Evolutionary conservation across 1,139 yeast species (phyloP).

Genomic region (Saccharomyces hybrid): DNA sequence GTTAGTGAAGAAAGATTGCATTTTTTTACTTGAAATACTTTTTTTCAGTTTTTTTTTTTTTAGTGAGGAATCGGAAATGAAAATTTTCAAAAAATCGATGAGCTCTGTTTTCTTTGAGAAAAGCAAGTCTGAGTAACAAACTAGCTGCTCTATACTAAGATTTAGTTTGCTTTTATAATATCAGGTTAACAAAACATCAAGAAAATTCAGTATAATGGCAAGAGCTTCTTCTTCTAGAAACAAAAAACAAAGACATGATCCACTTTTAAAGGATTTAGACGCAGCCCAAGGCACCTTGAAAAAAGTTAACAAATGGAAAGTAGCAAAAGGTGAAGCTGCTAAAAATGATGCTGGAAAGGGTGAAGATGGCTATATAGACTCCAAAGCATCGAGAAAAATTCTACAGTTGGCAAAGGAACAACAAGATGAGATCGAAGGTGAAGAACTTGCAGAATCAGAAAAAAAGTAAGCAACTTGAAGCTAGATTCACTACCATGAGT

Average conservation of each 20-base stretch:
- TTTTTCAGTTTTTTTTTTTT: background rate
- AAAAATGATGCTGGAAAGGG: constrained; percentile 31
- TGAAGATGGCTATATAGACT: constrained; percentile 58
- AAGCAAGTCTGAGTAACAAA: no score
- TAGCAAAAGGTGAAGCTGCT: constrained; percentile 25
- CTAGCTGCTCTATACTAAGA: background rate
- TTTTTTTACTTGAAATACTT: background rate
- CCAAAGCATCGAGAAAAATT: constrained; percentile 76
- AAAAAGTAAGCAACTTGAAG: constrained; percentile 18
- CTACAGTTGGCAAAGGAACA: constrained; percentile 84
- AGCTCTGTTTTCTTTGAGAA: background rate
- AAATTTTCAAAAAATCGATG: background rate
- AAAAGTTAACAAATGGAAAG: constrained; percentile 30
- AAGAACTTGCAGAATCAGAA: constrained; percentile 33
- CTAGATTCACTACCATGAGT: constrained; percentile 24
- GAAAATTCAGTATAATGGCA: constrained; percentile 44
- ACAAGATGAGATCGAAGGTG: constrained; percentile 66
- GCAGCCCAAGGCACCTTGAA: constrained; percentile 66
- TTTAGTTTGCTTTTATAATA: background rate
- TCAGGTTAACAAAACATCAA: background rate
- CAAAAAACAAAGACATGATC: constrained; percentile 59
- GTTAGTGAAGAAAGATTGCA: background rate
- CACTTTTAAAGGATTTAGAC: constrained; percentile 68
- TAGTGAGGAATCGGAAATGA: background rate
- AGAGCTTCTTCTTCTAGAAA: constrained; percentile 48